Evolutionary conservation across 371 early-diverging fungal genomes (phyloP), one percentile per base, ranked within the genome.

Genomic region (Enterospora canceri): DNA sequence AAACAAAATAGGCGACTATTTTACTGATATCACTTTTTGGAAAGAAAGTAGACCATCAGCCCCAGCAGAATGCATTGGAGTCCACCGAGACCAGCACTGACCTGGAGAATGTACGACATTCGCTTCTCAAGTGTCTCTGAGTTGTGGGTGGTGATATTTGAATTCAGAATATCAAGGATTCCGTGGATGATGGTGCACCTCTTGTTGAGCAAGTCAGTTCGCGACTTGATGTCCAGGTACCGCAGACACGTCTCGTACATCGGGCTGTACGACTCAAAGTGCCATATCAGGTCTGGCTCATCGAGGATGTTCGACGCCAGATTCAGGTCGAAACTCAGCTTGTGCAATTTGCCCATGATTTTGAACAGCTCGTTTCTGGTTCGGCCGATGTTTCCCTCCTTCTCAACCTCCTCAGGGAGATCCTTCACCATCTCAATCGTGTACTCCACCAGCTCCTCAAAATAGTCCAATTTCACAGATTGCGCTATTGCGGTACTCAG

Each of bases 401-500:
- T 63, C 46, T 76, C 73, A 23, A 79, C 69, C 65, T 81, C 79
- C 29, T 77, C 78, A 12, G 81, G 81, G 3, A 81, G 62, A 58
- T 74, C 76, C 53, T 74, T 74, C 0, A 81, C 74, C 18, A 55
- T 54, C 31, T 75, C 75, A 16, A 76, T 77, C 0, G 79, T 79
- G 46, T 57, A 68, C 30, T 81, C 81, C 19, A 74, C 76, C 29
- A 75, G 54, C 55, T 77, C 65, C 61, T 81, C 81, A 67, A 75
- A 81, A 55, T 76, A 74, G 56, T 81, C 81, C 29, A 81, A 68
- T 65, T 79, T 81, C 12, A 77, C 76, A 61, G 80, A 80, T 54
- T 81, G 79, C n/a, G 81, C 79, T n/a, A 81, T 73, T 24, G 81
- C 79, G 58, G 67, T 77, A 0, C 78, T 76, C 23, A 81, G 73